phyloP scores from a whole-genome alignment of 2,329 filamentous ascomycete genomes.

The Penicillium sp. region DNA sequence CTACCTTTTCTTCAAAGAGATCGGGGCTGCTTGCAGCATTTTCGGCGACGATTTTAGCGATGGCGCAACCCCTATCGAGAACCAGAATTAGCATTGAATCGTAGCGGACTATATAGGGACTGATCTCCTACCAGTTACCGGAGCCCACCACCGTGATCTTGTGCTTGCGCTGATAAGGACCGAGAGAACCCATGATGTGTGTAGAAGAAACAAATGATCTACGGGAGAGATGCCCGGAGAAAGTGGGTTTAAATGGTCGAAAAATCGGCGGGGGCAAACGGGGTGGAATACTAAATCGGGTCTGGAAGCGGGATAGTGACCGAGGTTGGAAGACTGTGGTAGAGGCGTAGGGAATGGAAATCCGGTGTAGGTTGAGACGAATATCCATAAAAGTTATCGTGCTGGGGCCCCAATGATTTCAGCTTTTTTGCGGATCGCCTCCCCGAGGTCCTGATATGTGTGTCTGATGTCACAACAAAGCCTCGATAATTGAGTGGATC shows the following conservation, averaged over 20 bases:
- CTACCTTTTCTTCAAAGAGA: slow-evolving; percentile 82
- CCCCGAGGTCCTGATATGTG: not conserved
- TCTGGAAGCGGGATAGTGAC: slow-evolving; percentile 26
- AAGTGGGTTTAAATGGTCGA: slow-evolving; percentile 20
- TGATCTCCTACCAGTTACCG: slow-evolving; percentile 74
- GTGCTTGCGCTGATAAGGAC: slow-evolving; percentile 37
- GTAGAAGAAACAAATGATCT: slow-evolving; percentile 24
- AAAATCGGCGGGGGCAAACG: slow-evolving; percentile 20
- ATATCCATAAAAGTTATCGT: slow-evolving; percentile 18
- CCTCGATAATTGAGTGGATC: not conserved
- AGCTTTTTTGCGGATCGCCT: slow-evolving; percentile 7
- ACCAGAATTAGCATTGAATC: slow-evolving; percentile 72
- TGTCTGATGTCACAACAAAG: slow-evolving; percentile 9
- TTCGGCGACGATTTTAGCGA: slow-evolving; percentile 94
- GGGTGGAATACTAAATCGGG: slow-evolving; percentile 16
- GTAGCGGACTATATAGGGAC: slow-evolving; percentile 34
- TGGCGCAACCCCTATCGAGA: slow-evolving; percentile 88
- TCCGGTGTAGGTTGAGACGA: slow-evolving; percentile 20
- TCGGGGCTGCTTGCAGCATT: slow-evolving; percentile 76
- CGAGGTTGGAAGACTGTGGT: slow-evolving; percentile 30
- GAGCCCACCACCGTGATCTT: slow-evolving; percentile 78
- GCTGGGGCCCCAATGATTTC: slow-evolving; percentile 13
- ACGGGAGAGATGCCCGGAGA: slow-evolving; percentile 15
- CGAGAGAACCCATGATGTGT: slow-evolving; percentile 35
- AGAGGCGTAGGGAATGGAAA: slow-evolving; percentile 24